A percentile compares a stretch with the other conserved stretches of the same genome.
Conservation (phyloP, 139 green algal species). For the Nannochloris sp. region DNA sequence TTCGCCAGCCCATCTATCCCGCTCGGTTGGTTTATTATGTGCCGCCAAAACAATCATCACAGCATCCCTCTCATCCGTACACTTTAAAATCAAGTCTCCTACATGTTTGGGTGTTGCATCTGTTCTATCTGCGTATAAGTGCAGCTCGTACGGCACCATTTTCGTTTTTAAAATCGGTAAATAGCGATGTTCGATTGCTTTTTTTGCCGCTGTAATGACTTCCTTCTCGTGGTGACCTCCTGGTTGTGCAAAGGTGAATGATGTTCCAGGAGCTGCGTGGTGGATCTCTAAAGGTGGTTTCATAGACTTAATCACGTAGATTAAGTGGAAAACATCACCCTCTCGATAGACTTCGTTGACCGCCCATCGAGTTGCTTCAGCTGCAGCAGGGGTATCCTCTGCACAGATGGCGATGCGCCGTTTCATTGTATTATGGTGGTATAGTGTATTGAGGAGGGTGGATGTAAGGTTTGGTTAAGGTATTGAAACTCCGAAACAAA, state of each 20-base stretch:
- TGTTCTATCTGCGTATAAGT: constrained; percentile 20
- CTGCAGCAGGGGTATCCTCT: constrained; percentile 10
- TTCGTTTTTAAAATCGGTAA: constrained; percentile 16
- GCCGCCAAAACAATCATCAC: constrained; percentile 10
- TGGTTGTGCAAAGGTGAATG: constrained; percentile 11
- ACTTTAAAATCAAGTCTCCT: background rate
- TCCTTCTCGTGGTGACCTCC: constrained; percentile 4
- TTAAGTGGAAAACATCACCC: constrained; percentile 20
- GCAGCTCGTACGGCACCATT: constrained; percentile 21
- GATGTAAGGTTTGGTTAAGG: no score
- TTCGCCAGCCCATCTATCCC: background rate
- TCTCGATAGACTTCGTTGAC: constrained; percentile 18
- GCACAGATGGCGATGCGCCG: constrained; percentile 10
- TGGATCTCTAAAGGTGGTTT: constrained; percentile 18
- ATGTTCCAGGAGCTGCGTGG: constrained; percentile 17
- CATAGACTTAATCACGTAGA: constrained; percentile 24
- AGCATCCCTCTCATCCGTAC: constrained; percentile 1
- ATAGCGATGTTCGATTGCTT: constrained; percentile 12
- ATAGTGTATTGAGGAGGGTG: no score
- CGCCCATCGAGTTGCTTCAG: background rate
- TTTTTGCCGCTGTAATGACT: constrained; percentile 8
- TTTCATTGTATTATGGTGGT: no score
- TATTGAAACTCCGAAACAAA: no score
- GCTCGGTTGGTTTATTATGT: constrained; percentile 20
- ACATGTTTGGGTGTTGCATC: constrained; percentile 4